Percentiles rank a stretch among this genome's conserved stretches.
Evolutionary conservation across 148 eudicot genomes (phyloP).

Genomic region (Fagopyrum homotropicum): DNA sequence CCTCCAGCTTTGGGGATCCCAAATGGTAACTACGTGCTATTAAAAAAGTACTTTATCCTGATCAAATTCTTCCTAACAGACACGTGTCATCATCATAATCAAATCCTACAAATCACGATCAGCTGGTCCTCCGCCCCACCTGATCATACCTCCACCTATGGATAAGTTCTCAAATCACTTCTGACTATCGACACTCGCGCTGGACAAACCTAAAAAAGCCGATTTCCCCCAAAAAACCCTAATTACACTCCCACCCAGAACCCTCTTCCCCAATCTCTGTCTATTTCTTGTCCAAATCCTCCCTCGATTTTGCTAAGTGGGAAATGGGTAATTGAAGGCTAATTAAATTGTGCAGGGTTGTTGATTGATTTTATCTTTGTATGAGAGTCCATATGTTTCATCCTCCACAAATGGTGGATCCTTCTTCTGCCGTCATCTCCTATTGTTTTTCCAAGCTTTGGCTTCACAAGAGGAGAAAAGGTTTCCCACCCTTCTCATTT

Average conservation of each 20-base stretch:
- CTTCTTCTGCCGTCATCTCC: slow-evolving; percentile 27
- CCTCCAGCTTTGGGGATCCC: no score
- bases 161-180: neutral
- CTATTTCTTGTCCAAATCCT: slow-evolving; percentile 4
- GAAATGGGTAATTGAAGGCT: no score
- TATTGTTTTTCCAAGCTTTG: slow-evolving; percentile 35
- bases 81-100: slow-evolving; percentile 3
- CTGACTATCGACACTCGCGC: neutral
- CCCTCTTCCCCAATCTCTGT: neutral
- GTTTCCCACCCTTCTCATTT: neutral
- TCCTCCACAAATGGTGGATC: slow-evolving; percentile 39
- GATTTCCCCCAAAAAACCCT: slow-evolving; percentile 2
- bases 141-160: slow-evolving; percentile 7
- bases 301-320: neutral
- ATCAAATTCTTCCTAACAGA: neutral
- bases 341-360: neutral
- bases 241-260: neutral
- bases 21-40: no score
- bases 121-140: neutral
- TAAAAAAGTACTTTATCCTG: neutral
- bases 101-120: neutral
- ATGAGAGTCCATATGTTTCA: slow-evolving; percentile 3
- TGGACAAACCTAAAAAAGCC: neutral
- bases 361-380: neutral
- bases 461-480: slow-evolving; percentile 58